These are phyloP conservation scores for Rosa rugosa DNA, from an alignment of 306 rosid genomes.

Conservation along the genomic window DNA sequence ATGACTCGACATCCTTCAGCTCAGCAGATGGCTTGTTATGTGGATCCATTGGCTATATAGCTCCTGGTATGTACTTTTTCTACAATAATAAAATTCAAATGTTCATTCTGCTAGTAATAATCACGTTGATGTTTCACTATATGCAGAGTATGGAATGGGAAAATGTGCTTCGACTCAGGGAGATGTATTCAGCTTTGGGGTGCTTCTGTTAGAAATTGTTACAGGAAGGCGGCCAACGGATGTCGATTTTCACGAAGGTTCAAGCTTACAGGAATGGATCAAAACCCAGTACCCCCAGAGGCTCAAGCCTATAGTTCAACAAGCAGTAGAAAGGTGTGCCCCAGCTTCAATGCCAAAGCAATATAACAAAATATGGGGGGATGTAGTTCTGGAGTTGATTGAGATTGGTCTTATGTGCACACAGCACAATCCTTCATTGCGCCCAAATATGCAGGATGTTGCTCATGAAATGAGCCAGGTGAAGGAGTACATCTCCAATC, in stretches of 20 bases:
- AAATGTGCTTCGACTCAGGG: constrained; percentile 68
- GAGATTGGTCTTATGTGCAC: constrained; percentile 86
- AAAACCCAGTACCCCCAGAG: constrained; percentile 58
- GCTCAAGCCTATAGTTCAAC: constrained; percentile 55
- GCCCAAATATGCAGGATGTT: constrained; percentile 80
- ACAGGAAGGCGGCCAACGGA: constrained; percentile 78
- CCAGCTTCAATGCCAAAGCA: constrained; percentile 33
- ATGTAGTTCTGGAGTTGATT: constrained; percentile 63
- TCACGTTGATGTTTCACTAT: not conserved
- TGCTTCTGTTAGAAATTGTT: constrained; percentile 67
- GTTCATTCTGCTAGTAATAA: not conserved
- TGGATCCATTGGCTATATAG: constrained; percentile 89
- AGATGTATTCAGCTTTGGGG: constrained; percentile 84
- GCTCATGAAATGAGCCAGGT: constrained; percentile 72
- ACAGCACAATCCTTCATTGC: constrained; percentile 58
- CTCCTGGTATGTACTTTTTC: constrained; percentile 67
- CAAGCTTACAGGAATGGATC: constrained; percentile 80
- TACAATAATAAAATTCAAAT: not conserved
- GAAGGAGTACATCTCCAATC: constrained; percentile 62
- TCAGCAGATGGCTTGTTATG: constrained; percentile 73
- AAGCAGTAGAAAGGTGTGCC: constrained; percentile 47
- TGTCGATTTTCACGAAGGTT: constrained; percentile 58
- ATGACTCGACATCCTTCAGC: constrained; percentile 50
- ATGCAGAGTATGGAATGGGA: constrained; percentile 86
- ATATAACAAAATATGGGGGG: constrained; percentile 36